phyloP scores from a whole-genome alignment of 768 basidiomycete genomes.

The Podaxis rugospora region DNA sequence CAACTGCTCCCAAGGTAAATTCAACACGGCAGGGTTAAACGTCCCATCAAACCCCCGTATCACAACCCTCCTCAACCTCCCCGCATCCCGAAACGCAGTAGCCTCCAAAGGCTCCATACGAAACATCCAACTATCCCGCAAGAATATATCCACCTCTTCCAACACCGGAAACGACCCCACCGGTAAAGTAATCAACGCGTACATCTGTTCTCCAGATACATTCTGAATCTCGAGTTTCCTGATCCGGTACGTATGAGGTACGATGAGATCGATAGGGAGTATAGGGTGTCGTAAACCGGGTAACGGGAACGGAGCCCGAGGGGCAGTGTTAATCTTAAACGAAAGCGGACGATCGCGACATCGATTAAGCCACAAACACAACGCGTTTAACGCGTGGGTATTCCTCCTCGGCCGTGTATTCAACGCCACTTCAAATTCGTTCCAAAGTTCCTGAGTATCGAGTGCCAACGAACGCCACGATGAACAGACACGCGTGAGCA shows the following conservation, averaged over 20 bases:
- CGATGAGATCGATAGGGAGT: slow-evolving; percentile 5
- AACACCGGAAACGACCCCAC: neutral
- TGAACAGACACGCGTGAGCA: slow-evolving; percentile 18
- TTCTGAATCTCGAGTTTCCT: slow-evolving; percentile 5
- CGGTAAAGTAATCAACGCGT: slow-evolving; percentile 1
- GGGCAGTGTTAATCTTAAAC: slow-evolving; percentile 4
- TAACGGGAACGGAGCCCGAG: slow-evolving; percentile 6
- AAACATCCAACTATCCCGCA: slow-evolving; percentile 11
- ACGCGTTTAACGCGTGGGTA: slow-evolving; percentile 8
- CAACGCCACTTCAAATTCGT: slow-evolving; percentile 8
- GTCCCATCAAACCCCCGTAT: slow-evolving; percentile 15
- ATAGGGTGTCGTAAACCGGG: slow-evolving; percentile 7
- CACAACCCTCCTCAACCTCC: slow-evolving; percentile 11
- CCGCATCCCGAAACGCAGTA: slow-evolving; percentile 11
- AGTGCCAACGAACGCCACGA: slow-evolving; percentile 17
- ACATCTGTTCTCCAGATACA: slow-evolving; percentile 10
- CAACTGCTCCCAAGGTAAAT: slow-evolving; percentile 17
- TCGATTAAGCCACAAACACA: slow-evolving; percentile 9
- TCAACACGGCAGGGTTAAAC: slow-evolving; percentile 11
- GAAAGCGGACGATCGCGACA: slow-evolving; percentile 11
- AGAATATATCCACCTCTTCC: slow-evolving; percentile 5
- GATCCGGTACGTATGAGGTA: slow-evolving; percentile 4
- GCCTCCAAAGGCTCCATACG: slow-evolving; percentile 3
- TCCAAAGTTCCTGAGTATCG: slow-evolving; percentile 19
- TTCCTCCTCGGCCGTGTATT: neutral